Evolutionary conservation across 225 moss, liverwort and hornwort genomes (phyloP).

Genomic region (Physcomitrium patens): DNA sequence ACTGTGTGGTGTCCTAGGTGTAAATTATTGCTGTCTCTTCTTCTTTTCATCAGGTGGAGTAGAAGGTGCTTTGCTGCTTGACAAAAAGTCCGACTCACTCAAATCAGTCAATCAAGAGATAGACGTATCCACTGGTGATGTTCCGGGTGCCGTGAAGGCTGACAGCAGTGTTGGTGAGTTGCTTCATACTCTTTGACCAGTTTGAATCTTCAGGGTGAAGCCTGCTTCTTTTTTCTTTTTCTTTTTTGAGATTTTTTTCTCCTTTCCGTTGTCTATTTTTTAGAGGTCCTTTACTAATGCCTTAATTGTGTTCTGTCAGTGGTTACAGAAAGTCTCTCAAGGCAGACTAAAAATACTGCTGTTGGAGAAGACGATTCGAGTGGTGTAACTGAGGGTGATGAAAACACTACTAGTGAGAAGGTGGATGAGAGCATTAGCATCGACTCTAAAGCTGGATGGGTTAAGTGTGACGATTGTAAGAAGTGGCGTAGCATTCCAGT

Average conservation of each 20-base stretch:
- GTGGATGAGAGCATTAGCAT: conserved; percentile 57
- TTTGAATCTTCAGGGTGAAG: not conserved
- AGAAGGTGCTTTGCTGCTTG: conserved; percentile 36
- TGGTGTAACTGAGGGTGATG: conserved; percentile 80
- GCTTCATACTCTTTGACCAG: not conserved
- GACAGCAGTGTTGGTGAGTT: conserved; percentile 46
- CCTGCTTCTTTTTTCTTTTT: too few relatives aligned
- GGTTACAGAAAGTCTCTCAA: conserved; percentile 35
- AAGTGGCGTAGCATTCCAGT: conserved; percentile 96
- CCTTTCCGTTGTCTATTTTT: not conserved
- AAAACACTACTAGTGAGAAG: conserved; percentile 66
- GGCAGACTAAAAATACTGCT: conserved; percentile 47
- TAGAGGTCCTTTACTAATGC: conserved; percentile 4
- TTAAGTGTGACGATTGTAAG: conserved; percentile 83
- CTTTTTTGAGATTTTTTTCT: too few relatives aligned
- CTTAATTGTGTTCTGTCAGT: conserved; percentile 33
- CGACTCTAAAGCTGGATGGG: conserved; percentile 79
- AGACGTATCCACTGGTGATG: conserved; percentile 28
- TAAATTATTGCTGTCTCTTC: conserved; percentile 17
- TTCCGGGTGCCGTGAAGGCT: conserved; percentile 34
- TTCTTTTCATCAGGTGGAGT: conserved; percentile 22
- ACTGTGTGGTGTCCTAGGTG: not conserved
- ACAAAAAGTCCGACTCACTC: conserved; percentile 39
- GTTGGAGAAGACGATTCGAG: conserved; percentile 83
- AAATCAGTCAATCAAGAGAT: conserved; percentile 54